Percentiles rank a stretch among this genome's conserved stretches.
These are phyloP conservation scores for Cladosporium phlei DNA, from an alignment of 2,329 filamentous ascomycete species.

Conservation along the genomic window DNA sequence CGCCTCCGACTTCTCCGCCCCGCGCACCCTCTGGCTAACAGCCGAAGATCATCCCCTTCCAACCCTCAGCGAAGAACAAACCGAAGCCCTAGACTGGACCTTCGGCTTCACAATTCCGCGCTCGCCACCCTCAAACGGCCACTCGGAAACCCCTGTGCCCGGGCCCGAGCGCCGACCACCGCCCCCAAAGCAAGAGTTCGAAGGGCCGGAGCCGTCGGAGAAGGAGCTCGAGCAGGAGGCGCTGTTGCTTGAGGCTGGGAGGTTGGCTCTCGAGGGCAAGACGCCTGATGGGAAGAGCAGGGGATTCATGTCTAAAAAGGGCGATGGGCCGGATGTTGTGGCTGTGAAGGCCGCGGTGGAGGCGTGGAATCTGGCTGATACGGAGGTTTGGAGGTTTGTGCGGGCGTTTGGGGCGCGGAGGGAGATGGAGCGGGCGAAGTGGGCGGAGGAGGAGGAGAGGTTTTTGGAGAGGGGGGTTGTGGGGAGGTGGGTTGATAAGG, in stretches of 20 bases:
- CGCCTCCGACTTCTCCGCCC: constrained; percentile 60
- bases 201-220: constrained; percentile 48
- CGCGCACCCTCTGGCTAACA: constrained; percentile 73
- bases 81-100: constrained; percentile 71
- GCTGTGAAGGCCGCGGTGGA: constrained; percentile 41
- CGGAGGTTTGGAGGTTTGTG: constrained; percentile 72
- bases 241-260: constrained; percentile 51
- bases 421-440: constrained; percentile 59
- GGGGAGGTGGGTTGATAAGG: constrained; percentile 33
- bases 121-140: constrained; percentile 48
- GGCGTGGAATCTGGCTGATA: constrained; percentile 60
- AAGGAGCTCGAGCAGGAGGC: constrained; percentile 54
- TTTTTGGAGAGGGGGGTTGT: constrained; percentile 54
- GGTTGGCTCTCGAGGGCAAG: constrained; percentile 25
- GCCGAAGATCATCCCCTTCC: constrained; percentile 53
- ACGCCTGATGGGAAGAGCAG: not conserved
- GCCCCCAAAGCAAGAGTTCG: constrained; percentile 43
- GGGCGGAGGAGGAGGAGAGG: constrained; percentile 65
- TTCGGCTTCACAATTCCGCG: constrained; percentile 79
- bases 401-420: constrained; percentile 62
- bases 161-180: constrained; percentile 51
- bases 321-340: constrained; percentile 17
- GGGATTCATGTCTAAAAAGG: not conserved
- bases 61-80: constrained; percentile 36
- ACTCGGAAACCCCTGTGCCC: constrained; percentile 55